phyloP scores from a whole-genome alignment of 2,329 filamentous ascomycete genomes.

The Phyllosticta citribraziliensis region DNA sequence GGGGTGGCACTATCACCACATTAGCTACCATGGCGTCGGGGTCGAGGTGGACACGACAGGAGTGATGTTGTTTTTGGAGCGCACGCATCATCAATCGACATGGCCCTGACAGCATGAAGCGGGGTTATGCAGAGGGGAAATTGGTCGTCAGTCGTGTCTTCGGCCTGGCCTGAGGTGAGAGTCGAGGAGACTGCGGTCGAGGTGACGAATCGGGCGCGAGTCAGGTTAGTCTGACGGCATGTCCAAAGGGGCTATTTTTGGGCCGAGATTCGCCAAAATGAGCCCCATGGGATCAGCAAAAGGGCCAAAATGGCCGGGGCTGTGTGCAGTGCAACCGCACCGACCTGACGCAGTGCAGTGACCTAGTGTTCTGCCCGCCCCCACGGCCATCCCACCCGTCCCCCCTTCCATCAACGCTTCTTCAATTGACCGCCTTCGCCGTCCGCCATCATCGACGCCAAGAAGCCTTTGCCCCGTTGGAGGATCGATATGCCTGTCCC shows the following conservation, averaged over 20 bases:
- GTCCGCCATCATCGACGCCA: neutral
- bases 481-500: neutral
- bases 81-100: neutral
- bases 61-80: neutral
- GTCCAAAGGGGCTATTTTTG: neutral
- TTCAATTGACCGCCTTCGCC: neutral
- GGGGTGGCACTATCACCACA: neutral
- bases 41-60: neutral
- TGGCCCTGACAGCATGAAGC: neutral
- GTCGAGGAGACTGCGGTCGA: neutral
- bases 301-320: neutral
- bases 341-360: no score
- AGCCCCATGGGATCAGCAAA: neutral
- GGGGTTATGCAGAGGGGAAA: neutral
- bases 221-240: neutral
- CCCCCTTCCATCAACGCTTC: neutral
- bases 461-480: neutral
- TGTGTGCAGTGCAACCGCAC: neutral
- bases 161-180: no score
- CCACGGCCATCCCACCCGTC: neutral
- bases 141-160: no score
- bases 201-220: neutral
- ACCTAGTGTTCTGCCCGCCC: no score
- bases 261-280: neutral
- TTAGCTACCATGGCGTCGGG: neutral